Conservation (phyloP, 805 yeast genomes). For the Yarrowia bubula region DNA sequence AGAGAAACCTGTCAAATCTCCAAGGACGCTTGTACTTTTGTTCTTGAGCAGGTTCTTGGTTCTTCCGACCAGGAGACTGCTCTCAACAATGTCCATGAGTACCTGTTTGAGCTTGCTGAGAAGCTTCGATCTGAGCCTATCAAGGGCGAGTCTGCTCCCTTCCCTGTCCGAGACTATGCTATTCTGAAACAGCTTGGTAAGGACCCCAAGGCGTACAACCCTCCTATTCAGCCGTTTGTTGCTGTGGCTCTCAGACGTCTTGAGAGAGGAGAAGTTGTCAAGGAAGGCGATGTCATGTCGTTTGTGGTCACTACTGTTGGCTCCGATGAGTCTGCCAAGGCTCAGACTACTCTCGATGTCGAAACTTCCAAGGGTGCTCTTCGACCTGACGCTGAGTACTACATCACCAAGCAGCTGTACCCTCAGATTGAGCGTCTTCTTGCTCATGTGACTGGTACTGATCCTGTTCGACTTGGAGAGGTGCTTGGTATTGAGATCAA, state of each 20-base stretch:
- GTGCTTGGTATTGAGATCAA: slow-evolving; percentile 74
- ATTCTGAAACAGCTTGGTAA: slow-evolving; percentile 88
- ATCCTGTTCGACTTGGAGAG: slow-evolving; percentile 70
- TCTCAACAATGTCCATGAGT: slow-evolving; percentile 70
- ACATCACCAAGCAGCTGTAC: slow-evolving; percentile 82
- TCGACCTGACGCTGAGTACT: slow-evolving; percentile 72
- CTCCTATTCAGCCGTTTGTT: slow-evolving; percentile 57
- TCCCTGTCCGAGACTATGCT: slow-evolving; percentile 61
- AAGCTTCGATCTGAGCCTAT: slow-evolving; percentile 61
- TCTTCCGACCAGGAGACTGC: slow-evolving; percentile 71
- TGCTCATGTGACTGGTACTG: slow-evolving; percentile 83
- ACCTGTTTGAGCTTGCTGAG: slow-evolving; percentile 58
- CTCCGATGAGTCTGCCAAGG: slow-evolving; percentile 42
- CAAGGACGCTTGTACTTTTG: slow-evolving; percentile 77
- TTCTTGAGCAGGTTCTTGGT: slow-evolving; percentile 66
- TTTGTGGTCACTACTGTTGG: slow-evolving; percentile 68
- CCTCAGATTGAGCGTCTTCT: slow-evolving; percentile 88
- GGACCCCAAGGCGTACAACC: slow-evolving; percentile 83
- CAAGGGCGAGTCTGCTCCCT: slow-evolving; percentile 10
- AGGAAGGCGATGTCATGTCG: slow-evolving; percentile 87
- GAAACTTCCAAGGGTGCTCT: slow-evolving; percentile 46
- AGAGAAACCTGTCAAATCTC: slow-evolving; percentile 95
- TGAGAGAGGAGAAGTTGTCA: slow-evolving; percentile 79
- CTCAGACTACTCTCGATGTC: slow-evolving; percentile 77
- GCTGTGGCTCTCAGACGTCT: slow-evolving; percentile 83